phyloP scores from a whole-genome alignment of 23 red algal species.

The Gracilariopsis chorda region DNA sequence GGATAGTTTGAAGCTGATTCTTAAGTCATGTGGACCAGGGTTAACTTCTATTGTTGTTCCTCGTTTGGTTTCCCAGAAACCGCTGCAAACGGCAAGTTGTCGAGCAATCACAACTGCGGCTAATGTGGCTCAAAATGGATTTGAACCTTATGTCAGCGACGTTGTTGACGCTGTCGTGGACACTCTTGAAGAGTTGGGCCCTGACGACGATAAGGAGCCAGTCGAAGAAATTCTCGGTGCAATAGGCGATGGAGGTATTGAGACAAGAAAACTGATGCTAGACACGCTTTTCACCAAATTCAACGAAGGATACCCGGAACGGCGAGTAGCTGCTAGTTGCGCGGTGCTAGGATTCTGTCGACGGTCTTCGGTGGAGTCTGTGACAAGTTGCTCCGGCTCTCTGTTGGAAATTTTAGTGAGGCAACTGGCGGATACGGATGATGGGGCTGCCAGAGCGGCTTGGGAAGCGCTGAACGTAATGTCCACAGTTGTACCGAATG shows the following conservation, averaged over 20 bases:
- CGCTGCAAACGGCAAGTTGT: conserved; percentile 14
- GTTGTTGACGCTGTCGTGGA: conserved; percentile 54
- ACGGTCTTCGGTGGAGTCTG: background rate
- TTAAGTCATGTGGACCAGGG: conserved; percentile 22
- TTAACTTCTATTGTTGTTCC: conserved; percentile 69
- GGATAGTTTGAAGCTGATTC: conserved; percentile 44
- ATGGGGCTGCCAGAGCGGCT: conserved; percentile 8
- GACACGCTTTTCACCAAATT: conserved; percentile 32
- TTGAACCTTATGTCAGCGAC: conserved; percentile 39
- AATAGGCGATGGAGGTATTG: conserved; percentile 5
- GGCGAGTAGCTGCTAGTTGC: conserved; percentile 39
- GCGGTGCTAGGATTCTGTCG: conserved; percentile 23
- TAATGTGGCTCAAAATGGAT: conserved; percentile 40
- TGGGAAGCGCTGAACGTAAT: conserved; percentile 33
- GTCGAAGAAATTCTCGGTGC: conserved; percentile 38
- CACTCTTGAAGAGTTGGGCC: conserved; percentile 2
- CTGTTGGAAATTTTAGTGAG: conserved; percentile 58
- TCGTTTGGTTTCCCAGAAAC: conserved; percentile 15
- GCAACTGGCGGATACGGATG: conserved; percentile 65
- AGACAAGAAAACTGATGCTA: conserved; percentile 26
- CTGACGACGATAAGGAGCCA: background rate
- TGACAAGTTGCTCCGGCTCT: background rate
- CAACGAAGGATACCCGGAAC: conserved; percentile 44
- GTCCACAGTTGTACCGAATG: conserved; percentile 7
- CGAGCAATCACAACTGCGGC: conserved; percentile 54